Conservation (phyloP, 2,329 filamentous ascomycete genomes). For the Paecilomyces sp. region DNA sequence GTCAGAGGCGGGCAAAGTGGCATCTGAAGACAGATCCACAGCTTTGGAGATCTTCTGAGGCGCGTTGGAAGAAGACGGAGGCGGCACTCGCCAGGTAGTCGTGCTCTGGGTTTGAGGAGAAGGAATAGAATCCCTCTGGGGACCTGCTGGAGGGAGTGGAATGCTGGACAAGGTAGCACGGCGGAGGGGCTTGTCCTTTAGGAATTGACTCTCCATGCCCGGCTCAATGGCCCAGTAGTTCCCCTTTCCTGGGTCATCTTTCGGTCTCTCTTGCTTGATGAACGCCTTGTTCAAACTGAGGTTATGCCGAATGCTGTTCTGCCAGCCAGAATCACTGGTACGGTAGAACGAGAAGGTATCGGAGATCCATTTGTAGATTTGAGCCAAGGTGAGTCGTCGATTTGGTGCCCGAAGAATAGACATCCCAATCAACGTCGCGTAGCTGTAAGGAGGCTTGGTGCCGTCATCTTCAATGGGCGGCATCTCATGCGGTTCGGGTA, state of each 20-base stretch:
- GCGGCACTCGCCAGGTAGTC: conserved; percentile 27
- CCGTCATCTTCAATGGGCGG: conserved; percentile 77
- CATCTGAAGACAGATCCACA: conserved; percentile 65
- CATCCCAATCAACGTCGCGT: conserved; percentile 93
- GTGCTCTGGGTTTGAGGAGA: conserved; percentile 24
- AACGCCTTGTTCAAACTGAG: conserved; percentile 95
- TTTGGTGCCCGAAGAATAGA: conserved; percentile 82
- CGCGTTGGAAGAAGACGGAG: conserved; percentile 15
- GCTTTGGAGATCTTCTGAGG: conserved; percentile 17
- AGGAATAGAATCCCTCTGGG: conserved; percentile 20
- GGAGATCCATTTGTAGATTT: conserved; percentile 99
- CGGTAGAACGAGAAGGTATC: conserved; percentile 87
- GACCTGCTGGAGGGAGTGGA: conserved; percentile 25
- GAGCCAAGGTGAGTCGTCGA: conserved; percentile 76
- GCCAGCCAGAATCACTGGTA: conserved; percentile 81
- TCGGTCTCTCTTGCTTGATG: conserved; percentile 88
- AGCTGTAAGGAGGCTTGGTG: conserved; percentile 82
- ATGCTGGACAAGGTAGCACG: conserved; percentile 39
- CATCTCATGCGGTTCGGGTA: conserved; percentile 73
- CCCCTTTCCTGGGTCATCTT: conserved; percentile 95
- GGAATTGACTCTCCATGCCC: conserved; percentile 82
- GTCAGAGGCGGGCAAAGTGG: conserved; percentile 68
- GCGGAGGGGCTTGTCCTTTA: conserved; percentile 69
- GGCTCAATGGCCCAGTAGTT: conserved; percentile 93
- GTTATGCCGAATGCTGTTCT: conserved; percentile 98